phyloP scores from a whole-genome alignment of 257 asterid genomes.

The Solanum piurae region DNA sequence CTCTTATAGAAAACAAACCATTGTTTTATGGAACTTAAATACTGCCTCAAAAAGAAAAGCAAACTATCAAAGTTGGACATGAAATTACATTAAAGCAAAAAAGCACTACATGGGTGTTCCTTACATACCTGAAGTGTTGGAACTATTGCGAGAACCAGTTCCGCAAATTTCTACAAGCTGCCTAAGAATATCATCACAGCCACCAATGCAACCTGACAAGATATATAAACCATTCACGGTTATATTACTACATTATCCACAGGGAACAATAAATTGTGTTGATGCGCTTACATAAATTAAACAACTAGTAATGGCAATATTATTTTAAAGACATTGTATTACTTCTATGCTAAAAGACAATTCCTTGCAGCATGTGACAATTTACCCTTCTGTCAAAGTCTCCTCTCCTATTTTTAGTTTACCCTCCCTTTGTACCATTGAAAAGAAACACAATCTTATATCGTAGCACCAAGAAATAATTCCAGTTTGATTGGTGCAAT shows the following conservation, averaged over 20 bases:
- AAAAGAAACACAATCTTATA: background rate
- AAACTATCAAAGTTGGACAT: background rate
- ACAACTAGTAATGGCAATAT: background rate
- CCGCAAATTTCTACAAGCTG: conserved; percentile 88
- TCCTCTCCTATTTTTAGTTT: background rate
- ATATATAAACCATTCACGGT: background rate
- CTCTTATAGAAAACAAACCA: background rate
- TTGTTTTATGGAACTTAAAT: background rate
- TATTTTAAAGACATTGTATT: background rate
- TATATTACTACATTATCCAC: background rate
- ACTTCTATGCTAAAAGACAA: background rate
- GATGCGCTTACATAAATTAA: background rate
- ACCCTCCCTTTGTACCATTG: background rate
- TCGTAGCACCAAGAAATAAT: background rate
- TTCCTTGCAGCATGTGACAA: background rate
- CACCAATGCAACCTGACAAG: conserved; percentile 85
- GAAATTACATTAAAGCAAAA: background rate
- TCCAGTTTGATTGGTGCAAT: background rate
- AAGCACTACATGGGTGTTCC: background rate
- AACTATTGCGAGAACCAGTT: conserved; percentile 71
- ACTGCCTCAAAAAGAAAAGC: background rate
- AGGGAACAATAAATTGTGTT: background rate
- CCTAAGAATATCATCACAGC: conserved; percentile 70
- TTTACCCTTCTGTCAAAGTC: background rate
- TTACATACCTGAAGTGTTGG: conserved; percentile 54